phyloP scores from a whole-genome alignment of 2,329 filamentous ascomycete species.

The Xylaria sp. region DNA sequence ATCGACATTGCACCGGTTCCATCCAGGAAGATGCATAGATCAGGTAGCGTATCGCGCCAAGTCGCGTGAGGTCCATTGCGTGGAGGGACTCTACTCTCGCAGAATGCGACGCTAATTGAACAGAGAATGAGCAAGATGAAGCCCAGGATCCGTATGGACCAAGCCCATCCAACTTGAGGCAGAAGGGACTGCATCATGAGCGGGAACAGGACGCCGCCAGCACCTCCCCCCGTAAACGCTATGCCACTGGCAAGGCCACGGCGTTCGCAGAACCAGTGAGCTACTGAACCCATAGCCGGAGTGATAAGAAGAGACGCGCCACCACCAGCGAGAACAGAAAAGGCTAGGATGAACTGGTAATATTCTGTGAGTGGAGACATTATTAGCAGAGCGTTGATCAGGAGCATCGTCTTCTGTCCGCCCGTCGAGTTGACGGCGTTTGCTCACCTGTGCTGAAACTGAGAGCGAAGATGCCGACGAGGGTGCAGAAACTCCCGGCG shows the following conservation, averaged over 20 bases:
- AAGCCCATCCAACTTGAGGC: conserved; percentile 25
- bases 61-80: conserved; percentile 22
- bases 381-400: neutral
- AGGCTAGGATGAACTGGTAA: conserved; percentile 30
- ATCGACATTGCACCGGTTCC: conserved; percentile 29
- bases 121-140: conserved; percentile 26
- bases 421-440: neutral
- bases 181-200: conserved; percentile 33
- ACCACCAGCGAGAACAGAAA: conserved; percentile 23
- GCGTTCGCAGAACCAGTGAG: conserved; percentile 28
- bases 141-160: conserved; percentile 25
- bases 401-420: neutral
- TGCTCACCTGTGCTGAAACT: conserved; percentile 28
- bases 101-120: conserved; percentile 22
- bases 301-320: conserved; percentile 28
- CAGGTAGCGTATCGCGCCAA: conserved; percentile 25
- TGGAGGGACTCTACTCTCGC: conserved; percentile 20
- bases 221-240: conserved; percentile 25
- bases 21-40: conserved; percentile 28
- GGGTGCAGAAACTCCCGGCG: conserved; percentile 27
- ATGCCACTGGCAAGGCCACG: conserved; percentile 29
- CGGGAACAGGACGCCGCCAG: conserved; percentile 25
- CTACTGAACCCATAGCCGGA: conserved; percentile 29
- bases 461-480: conserved; percentile 27
- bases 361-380: conserved; percentile 12